phyloP scores from a whole-genome alignment of 1,284 basidiomycete genomes.

The Trametes sp. region DNA sequence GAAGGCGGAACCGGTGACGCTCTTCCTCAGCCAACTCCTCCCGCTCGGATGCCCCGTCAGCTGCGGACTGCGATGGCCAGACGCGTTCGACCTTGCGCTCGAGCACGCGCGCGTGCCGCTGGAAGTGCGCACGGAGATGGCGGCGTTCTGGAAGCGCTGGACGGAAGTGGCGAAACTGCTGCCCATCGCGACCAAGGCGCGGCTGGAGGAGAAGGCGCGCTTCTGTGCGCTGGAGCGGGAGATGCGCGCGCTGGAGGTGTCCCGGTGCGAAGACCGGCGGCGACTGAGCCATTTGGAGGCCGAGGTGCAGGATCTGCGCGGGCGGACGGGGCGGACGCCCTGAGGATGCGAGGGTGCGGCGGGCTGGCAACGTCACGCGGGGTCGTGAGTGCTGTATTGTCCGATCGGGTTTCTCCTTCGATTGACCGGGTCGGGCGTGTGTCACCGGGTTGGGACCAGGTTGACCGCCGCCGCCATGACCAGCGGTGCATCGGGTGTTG shows the following conservation, averaged over 20 bases:
- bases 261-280: slow-evolving; percentile 53
- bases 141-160: slow-evolving; percentile 36
- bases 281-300: slow-evolving; percentile 47
- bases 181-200: slow-evolving; percentile 37
- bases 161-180: slow-evolving; percentile 38
- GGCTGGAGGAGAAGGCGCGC: slow-evolving; percentile 47
- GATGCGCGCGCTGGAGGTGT: slow-evolving; percentile 52
- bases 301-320: slow-evolving; percentile 57
- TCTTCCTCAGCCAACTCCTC: slow-evolving; percentile 60
- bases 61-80: slow-evolving; percentile 44
- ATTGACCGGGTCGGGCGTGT: neutral
- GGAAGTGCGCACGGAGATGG: slow-evolving; percentile 32
- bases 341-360: slow-evolving; percentile 3
- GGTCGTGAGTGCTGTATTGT: neutral
- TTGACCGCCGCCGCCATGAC: neutral
- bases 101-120: slow-evolving; percentile 37
- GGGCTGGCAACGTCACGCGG: neutral
- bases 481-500: neutral
- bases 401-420: too few species aligned
- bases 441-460: neutral
- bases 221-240: slow-evolving; percentile 47
- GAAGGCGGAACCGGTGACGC: slow-evolving; percentile 51
- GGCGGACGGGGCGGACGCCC: slow-evolving; percentile 19
- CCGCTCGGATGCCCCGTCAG: slow-evolving; percentile 51
- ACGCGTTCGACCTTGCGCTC: slow-evolving; percentile 40